Evolutionary conservation across 2,329 filamentous ascomycete genomes (phyloP).

Genomic region (Colletotrichum godetiae): DNA sequence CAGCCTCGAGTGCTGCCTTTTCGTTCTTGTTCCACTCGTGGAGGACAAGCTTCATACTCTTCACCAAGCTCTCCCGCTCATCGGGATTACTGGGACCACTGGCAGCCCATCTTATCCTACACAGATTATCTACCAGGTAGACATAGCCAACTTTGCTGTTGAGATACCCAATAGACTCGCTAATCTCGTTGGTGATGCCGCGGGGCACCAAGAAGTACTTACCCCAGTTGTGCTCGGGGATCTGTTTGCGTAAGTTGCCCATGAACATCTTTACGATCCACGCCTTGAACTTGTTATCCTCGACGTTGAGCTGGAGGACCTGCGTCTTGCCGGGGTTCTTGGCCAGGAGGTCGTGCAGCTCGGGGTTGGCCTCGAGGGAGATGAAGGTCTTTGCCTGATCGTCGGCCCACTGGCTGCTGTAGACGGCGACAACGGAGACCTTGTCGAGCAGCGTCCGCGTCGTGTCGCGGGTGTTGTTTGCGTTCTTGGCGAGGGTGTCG

Average conservation of each 20-base stretch:
- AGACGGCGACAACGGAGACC: slow-evolving; percentile 83
- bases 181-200: slow-evolving; percentile 70
- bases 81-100: slow-evolving; percentile 75
- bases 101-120: slow-evolving; percentile 93
- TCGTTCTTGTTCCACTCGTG: slow-evolving; percentile 63
- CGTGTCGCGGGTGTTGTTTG: slow-evolving; percentile 70
- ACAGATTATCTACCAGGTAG: slow-evolving; percentile 88
- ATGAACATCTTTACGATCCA: slow-evolving; percentile 69
- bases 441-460: slow-evolving; percentile 79
- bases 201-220: slow-evolving; percentile 71
- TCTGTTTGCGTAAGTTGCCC: slow-evolving; percentile 60
- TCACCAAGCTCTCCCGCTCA: slow-evolving; percentile 76
- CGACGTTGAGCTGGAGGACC: slow-evolving; percentile 87
- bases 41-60: slow-evolving; percentile 71
- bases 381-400: slow-evolving; percentile 81
- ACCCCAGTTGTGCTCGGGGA: slow-evolving; percentile 65
- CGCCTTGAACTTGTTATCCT: slow-evolving; percentile 80
- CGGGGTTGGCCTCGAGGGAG: slow-evolving; percentile 73
- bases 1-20: slow-evolving; percentile 41
- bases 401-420: slow-evolving; percentile 88
- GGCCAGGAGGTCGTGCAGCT: slow-evolving; percentile 71
- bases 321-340: slow-evolving; percentile 67
- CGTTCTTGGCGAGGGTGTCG: slow-evolving; percentile 74
- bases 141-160: slow-evolving; percentile 96
- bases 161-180: slow-evolving; percentile 75